Evolutionary conservation across 164 flowering plant genomes (phyloP).

Genomic region (Umbellularia californica): DNA sequence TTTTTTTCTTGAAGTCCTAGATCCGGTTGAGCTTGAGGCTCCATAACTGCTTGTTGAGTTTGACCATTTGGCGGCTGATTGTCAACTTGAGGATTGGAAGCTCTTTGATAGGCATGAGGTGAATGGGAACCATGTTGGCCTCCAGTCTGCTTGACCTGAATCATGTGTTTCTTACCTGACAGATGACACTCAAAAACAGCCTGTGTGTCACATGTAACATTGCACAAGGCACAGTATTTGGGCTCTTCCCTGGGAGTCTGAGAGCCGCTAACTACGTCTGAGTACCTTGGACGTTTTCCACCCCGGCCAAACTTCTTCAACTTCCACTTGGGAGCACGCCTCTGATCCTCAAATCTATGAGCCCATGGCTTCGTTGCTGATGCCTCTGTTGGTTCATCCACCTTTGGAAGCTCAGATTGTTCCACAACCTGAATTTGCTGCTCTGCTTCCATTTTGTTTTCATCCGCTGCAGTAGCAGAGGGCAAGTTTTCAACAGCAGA

Average conservation of each 20-base stretch:
- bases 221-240: slow-evolving; percentile 18
- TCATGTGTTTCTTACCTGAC: slow-evolving; percentile 38
- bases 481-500: background rate
- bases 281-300: slow-evolving; percentile 6
- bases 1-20: slow-evolving; percentile 3
- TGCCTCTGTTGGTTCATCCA: slow-evolving; percentile 2
- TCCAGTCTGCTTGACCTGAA: slow-evolving; percentile 32
- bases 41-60: slow-evolving; percentile 23
- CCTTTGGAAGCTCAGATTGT: background rate
- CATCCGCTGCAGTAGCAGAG: background rate
- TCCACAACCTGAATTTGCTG: slow-evolving; percentile 7
- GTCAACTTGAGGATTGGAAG: slow-evolving; percentile 8
- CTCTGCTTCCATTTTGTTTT: slow-evolving; percentile 3
- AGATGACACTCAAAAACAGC: slow-evolving; percentile 48
- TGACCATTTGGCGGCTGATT: slow-evolving; percentile 18
- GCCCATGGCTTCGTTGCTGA: background rate
- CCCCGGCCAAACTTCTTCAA: background rate
- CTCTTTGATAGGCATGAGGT: background rate
- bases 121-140: slow-evolving; percentile 7
- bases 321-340: slow-evolving; percentile 6
- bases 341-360: slow-evolving; percentile 6
- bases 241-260: slow-evolving; percentile 9
- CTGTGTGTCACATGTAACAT: slow-evolving; percentile 45
- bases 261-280: background rate
- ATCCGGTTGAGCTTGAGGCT: slow-evolving; percentile 7